phyloP scores from a whole-genome alignment of 2,329 filamentous ascomycete species.

The Nigrospora sphaerica region DNA sequence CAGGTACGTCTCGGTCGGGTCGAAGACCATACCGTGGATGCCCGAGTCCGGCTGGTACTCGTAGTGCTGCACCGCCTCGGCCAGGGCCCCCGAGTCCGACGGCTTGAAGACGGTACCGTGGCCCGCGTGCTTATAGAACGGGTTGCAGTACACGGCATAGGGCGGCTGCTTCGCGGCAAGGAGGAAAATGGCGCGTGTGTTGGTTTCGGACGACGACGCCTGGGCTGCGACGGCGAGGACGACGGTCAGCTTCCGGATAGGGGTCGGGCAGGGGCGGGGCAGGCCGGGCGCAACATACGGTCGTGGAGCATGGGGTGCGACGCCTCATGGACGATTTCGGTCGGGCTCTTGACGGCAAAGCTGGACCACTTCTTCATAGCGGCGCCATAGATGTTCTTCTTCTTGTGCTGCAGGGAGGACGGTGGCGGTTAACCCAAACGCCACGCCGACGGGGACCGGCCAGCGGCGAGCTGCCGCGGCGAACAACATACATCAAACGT shows the following conservation, averaged over 20 bases:
- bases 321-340: slow-evolving; percentile 66
- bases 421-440: slow-evolving; percentile 10
- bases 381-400: slow-evolving; percentile 80
- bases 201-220: slow-evolving; percentile 63
- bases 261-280: slow-evolving; percentile 3
- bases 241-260: slow-evolving; percentile 8
- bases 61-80: slow-evolving; percentile 64
- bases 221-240: slow-evolving; percentile 38
- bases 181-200: slow-evolving; percentile 84
- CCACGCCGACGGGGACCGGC: background rate
- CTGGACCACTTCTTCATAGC: slow-evolving; percentile 93
- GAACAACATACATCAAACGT: slow-evolving; percentile 65
- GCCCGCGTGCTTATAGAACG: slow-evolving; percentile 81
- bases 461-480: slow-evolving; percentile 1
- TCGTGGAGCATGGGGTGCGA: slow-evolving; percentile 73
- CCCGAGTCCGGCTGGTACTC: slow-evolving; percentile 62
- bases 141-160: slow-evolving; percentile 80
- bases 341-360: slow-evolving; percentile 68
- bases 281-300: slow-evolving; percentile 40
- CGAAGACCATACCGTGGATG: slow-evolving; percentile 79
- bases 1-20: slow-evolving; percentile 64
- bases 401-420: slow-evolving; percentile 52
- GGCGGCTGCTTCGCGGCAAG: slow-evolving; percentile 72
- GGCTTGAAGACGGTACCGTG: slow-evolving; percentile 72
- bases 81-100: slow-evolving; percentile 47